Base-by-base conservation (phyloP, 2,329 filamentous ascomycete species). In the Hymenoscyphus fructigenus region DNA sequence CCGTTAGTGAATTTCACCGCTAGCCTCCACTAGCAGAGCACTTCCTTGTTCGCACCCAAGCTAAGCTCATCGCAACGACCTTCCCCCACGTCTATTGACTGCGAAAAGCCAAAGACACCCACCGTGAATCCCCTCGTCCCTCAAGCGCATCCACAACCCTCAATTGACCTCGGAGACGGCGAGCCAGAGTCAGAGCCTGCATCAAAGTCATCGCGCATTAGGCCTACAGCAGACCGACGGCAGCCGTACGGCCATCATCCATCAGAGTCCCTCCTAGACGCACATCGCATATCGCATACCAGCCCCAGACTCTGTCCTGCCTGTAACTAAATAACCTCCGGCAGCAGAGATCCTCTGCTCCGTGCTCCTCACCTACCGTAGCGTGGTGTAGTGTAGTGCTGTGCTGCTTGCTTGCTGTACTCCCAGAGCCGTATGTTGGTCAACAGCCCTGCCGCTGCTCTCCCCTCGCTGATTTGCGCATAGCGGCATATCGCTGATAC, bases 391-490 rank as follows among this genome's bases (percentile, higher is more conserved):
- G 44, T 23, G n/a, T 50, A 50, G 44, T 50, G n/a, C n/a, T 50
- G n/a, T 10, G 10, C 20, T 50, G 44, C 44, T 12, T 23, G 44
- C 44, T 50, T 23, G 44, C 44, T 50, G 44, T 50, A 23, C n/a
- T 26, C 44, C 44, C 44, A 50, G 20, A 23, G 26, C 26, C 53
- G 53, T 57, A 36, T 56, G 62, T 64, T 41, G 44, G 57, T 60
- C 62, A 58, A 64, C 62, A 60, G 62, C 62, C 57, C 57, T 64
- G 62, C 47, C 29, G 3, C 57, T 60, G 57, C 57, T 50, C 32
- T 34, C 32, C 57, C 55, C 38, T 20, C 15, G 28, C 36, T 58
- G 53, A 53, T 60, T 64, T 56, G 58, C 62, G 62, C 62, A 64
- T 59, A 63, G 61, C 56, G 56, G 61, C 56, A 62, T 50, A 50